These are phyloP conservation scores for Apiotrichum brassicae DNA, from an alignment of 1,284 basidiomycete genomes.

Conservation along the genomic window DNA sequence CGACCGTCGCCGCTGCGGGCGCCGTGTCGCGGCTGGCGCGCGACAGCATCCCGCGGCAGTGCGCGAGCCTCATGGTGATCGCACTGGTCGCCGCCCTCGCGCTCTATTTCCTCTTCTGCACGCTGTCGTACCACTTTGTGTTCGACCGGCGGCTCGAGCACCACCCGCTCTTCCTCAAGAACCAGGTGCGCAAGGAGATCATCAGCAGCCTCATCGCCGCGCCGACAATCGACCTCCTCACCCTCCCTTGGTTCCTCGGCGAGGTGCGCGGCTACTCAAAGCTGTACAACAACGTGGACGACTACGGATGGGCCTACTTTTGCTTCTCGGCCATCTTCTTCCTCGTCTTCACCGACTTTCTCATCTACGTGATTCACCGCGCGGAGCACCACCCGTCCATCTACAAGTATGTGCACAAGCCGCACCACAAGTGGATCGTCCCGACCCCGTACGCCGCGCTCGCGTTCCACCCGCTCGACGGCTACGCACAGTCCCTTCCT, in stretches of 20 bases:
- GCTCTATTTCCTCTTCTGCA: constrained; percentile 82
- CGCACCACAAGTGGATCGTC: constrained; percentile 98
- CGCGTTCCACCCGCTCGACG: constrained; percentile 95
- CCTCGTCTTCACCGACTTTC: constrained; percentile 83
- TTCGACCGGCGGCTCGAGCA: constrained; percentile 96
- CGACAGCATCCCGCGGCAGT: constrained; percentile 70
- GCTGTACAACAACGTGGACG: constrained; percentile 69
- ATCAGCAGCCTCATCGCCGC: constrained; percentile 67
- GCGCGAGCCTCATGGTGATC: constrained; percentile 65
- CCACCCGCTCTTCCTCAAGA: constrained; percentile 85
- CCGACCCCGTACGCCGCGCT: constrained; percentile 95
- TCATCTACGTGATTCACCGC: constrained; percentile 94
- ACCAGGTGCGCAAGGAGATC: constrained; percentile 80
- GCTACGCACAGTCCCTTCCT: constrained; percentile 86
- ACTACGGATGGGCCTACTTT: constrained; percentile 51
- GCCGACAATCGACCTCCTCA: constrained; percentile 71
- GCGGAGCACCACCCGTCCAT: constrained; percentile 75
- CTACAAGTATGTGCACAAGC: constrained; percentile 90
- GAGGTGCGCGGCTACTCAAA: constrained; percentile 82
- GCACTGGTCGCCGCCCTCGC: constrained; percentile 74
- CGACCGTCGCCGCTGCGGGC: background rate
- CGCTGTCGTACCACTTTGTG: constrained; percentile 73
- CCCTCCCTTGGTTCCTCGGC: constrained; percentile 86
- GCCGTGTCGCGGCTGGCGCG: constrained; percentile 49
- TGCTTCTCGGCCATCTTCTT: constrained; percentile 54